These are phyloP conservation scores for Taphrina communis DNA, from an alignment of 1,139 yeast genomes.

Conservation along the genomic window DNA sequence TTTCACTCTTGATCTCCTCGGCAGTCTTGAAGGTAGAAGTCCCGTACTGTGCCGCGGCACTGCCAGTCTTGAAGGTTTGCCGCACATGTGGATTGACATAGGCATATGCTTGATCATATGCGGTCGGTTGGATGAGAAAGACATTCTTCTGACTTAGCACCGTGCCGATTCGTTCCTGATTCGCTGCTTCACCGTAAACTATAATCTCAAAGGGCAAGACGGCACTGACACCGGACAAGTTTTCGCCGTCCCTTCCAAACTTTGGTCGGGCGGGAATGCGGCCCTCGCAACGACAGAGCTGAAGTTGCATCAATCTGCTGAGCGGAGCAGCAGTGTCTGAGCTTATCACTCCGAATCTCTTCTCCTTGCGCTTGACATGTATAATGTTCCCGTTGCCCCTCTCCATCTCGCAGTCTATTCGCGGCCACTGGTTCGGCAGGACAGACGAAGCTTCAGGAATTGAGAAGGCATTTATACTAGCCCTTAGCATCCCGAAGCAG, in stretches of 20 bases:
- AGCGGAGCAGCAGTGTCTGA: slow-evolving; percentile 36
- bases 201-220: slow-evolving; percentile 34
- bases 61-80: slow-evolving; percentile 26
- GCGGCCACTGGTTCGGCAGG: slow-evolving; percentile 37
- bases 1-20: slow-evolving; percentile 35
- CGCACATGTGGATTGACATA: slow-evolving; percentile 37
- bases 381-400: slow-evolving; percentile 28
- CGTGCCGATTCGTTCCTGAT: slow-evolving; percentile 31
- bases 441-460: slow-evolving; percentile 28
- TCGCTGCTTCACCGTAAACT: slow-evolving; percentile 26
- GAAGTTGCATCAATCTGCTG: slow-evolving; percentile 26
- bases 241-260: slow-evolving; percentile 33
- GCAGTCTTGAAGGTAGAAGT: slow-evolving; percentile 36
- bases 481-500: slow-evolving; percentile 37
- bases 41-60: slow-evolving; percentile 18
- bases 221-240: slow-evolving; percentile 29
- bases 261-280: slow-evolving; percentile 35
- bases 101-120: slow-evolving; percentile 29
- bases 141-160: slow-evolving; percentile 37
- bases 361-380: slow-evolving; percentile 31
- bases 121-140: slow-evolving; percentile 36
- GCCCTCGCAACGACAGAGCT: slow-evolving; percentile 30
- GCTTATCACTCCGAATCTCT: slow-evolving; percentile 29
- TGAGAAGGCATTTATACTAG: slow-evolving; percentile 34
- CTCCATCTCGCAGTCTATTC: slow-evolving; percentile 29